phyloP scores from a whole-genome alignment of 768 basidiomycete genomes.

The Phylloporus sp. region DNA sequence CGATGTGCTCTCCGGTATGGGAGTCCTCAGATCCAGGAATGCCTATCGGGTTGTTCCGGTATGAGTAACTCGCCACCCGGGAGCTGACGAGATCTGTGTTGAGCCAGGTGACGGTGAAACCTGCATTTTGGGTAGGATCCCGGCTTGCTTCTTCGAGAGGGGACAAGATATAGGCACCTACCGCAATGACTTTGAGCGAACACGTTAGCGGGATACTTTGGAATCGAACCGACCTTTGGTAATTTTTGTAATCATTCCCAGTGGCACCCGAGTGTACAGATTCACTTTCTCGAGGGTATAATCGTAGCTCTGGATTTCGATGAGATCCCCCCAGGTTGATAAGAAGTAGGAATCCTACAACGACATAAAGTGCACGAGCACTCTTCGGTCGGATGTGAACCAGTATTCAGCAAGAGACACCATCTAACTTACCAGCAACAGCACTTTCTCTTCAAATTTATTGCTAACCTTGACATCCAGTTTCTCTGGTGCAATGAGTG shows the following conservation, averaged over 20 bases:
- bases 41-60: conserved; percentile 59
- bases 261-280: conserved; percentile 82
- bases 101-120: conserved; percentile 80
- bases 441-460: conserved; percentile 90
- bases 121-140: conserved; percentile 83
- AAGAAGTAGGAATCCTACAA: conserved; percentile 45
- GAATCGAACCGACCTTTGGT: conserved; percentile 57
- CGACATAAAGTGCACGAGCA: conserved; percentile 61
- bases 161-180: conserved; percentile 94
- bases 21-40: not conserved
- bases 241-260: conserved; percentile 71
- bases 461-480: conserved; percentile 66
- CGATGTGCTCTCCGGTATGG: not conserved
- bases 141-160: conserved; percentile 89
- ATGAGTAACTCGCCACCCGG: conserved; percentile 78
- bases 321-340: not conserved
- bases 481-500: conserved; percentile 78
- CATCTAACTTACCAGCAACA: conserved; percentile 66
- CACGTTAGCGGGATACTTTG: not conserved
- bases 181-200: not conserved
- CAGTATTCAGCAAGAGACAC: not conserved
- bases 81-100: conserved; percentile 62
- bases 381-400: conserved; percentile 24
- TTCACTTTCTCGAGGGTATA: conserved; percentile 91
- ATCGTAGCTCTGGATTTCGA: conserved; percentile 70